Evolutionary conservation across 257 asterid species (phyloP).

Genomic region (Solanum commersonii): DNA sequence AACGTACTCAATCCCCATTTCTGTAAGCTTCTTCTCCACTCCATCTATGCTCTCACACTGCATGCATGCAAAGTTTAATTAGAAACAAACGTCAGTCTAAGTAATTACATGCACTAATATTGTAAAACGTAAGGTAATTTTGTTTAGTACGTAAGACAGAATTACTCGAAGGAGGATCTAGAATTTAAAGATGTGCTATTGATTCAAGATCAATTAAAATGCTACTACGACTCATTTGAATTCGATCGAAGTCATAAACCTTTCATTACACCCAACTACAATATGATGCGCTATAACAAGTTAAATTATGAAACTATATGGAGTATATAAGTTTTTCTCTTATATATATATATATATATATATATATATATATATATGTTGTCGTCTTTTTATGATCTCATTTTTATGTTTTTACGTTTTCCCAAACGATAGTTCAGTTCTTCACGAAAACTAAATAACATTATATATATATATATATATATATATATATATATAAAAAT

Average conservation of each 20-base stretch:
- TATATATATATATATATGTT: neutral
- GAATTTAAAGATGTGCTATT: neutral
- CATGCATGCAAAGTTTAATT: neutral
- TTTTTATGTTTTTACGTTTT: too few species aligned
- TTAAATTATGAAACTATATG: neutral
- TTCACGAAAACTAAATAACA: neutral
- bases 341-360: too few species aligned
- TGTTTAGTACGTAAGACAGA: neutral
- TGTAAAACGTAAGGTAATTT: neutral
- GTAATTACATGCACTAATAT: neutral
- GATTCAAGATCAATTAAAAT: neutral
- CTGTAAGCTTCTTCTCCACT: slow-evolving; percentile 74
- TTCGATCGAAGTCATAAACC: neutral
- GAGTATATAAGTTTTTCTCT: too few species aligned
- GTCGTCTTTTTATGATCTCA: neutral
- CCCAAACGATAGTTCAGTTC: neutral
- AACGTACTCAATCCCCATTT: slow-evolving; percentile 56
- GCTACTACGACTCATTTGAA: neutral
- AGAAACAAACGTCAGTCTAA: neutral
- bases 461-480: too few species aligned
- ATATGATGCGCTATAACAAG: neutral
- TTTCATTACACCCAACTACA: neutral
- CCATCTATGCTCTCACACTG: slow-evolving; percentile 83
- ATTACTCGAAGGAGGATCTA: neutral
- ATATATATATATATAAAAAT: too few species aligned